phyloP scores from a whole-genome alignment of 1,284 basidiomycete genomes.

The Leucoagaricus sp. region DNA sequence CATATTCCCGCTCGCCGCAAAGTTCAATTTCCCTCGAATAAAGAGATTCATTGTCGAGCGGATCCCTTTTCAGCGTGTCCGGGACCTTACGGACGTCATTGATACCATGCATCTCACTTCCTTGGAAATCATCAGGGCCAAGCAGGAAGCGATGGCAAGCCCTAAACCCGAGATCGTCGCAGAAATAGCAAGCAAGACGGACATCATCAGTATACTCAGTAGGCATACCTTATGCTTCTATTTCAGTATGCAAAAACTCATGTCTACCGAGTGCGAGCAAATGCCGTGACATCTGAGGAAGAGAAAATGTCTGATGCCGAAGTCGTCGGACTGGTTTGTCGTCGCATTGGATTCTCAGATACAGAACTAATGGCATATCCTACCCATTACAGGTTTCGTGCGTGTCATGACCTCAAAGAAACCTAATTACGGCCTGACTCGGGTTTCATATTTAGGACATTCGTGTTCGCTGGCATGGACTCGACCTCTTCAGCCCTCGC shows the following conservation, averaged over 20 bases:
- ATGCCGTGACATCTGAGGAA: constrained; percentile 31
- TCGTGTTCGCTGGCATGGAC: constrained; percentile 47
- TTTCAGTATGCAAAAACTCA: neutral
- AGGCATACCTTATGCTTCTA: constrained; percentile 23
- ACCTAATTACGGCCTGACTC: neutral
- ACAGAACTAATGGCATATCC: neutral
- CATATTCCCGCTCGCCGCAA: neutral
- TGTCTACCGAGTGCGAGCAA: constrained; percentile 31
- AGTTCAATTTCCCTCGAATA: neutral
- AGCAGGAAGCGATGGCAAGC: no score
- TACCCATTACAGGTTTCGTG: constrained; percentile 23
- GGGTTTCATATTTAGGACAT: constrained; percentile 29
- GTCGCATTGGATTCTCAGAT: neutral
- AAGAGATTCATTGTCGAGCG: no score
- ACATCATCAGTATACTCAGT: constrained; percentile 45
- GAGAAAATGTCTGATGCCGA: constrained; percentile 34
- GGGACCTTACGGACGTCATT: no score
- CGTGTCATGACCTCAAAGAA: neutral
- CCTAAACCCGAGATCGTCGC: no score
- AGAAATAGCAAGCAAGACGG: no score
- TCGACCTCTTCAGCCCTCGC: constrained; percentile 44
- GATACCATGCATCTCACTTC: no score
- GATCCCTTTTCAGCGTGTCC: no score
- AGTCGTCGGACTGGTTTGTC: constrained; percentile 27
- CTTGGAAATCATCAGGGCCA: no score